Evolutionary conservation across 164 flowering plant genomes (phyloP).

Genomic region (Euptelea pleiosperma): DNA sequence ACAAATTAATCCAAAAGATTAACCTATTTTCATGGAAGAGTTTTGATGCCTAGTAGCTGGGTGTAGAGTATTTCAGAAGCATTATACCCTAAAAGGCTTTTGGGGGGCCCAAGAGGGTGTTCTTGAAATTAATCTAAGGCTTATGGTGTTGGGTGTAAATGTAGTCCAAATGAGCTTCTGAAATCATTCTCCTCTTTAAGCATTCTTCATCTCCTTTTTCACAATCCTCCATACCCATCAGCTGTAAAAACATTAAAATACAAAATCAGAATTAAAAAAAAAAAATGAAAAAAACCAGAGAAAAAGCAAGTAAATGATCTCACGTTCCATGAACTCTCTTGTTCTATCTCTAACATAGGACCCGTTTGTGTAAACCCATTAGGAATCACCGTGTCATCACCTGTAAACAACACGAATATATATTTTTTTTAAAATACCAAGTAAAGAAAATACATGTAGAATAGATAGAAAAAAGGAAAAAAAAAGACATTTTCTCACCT

Average conservation of each 20-base stretch:
- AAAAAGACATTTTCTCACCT: constrained; percentile 13
- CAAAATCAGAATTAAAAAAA: background rate
- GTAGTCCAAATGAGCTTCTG: constrained; percentile 75
- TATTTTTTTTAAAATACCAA: too few relatives aligned
- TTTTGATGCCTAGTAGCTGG: too few relatives aligned
- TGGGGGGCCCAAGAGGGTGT: too few relatives aligned
- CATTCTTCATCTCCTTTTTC: constrained; percentile 46
- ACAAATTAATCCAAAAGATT: too few relatives aligned
- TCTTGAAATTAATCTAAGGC: constrained; percentile 29
- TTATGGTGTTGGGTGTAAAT: constrained; percentile 65
- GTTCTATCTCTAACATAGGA: constrained; percentile 10
- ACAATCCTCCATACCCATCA: constrained; percentile 48
- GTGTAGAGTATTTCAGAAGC: too few relatives aligned
- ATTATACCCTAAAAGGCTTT: too few relatives aligned
- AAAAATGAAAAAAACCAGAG: background rate
- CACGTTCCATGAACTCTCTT: constrained; percentile 22
- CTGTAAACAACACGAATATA: constrained; percentile 22
- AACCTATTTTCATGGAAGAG: too few relatives aligned
- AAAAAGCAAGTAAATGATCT: background rate
- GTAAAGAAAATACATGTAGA: background rate
- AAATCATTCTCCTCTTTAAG: constrained; percentile 43
- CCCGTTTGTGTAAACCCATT: constrained; percentile 12
- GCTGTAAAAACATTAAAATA: constrained; percentile 11
- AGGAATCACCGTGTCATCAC: constrained; percentile 11
- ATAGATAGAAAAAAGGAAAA: background rate